Evolutionary conservation across 2,329 filamentous ascomycete species (phyloP).

Genomic region (Cadophora malorum): DNA sequence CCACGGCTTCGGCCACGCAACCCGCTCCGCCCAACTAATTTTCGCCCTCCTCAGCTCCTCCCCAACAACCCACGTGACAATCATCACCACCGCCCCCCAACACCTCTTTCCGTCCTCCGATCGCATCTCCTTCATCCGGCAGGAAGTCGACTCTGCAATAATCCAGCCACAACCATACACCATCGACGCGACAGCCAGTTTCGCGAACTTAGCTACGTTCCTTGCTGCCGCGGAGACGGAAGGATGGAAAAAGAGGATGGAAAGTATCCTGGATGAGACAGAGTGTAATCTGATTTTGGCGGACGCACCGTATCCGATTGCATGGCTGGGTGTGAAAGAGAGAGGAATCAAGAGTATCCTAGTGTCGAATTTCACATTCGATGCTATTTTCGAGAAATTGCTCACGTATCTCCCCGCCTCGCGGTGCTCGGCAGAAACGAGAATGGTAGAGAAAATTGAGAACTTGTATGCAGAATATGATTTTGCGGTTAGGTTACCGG

Average conservation of each 20-base stretch:
- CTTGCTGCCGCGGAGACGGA: not conserved
- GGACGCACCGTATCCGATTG: slow-evolving; percentile 14
- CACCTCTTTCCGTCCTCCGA: slow-evolving; percentile 17
- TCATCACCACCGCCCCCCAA: slow-evolving; percentile 8
- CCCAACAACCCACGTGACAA: slow-evolving; percentile 18
- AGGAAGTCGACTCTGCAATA: slow-evolving; percentile 17
- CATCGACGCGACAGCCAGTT: slow-evolving; percentile 13
- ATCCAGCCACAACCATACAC: slow-evolving; percentile 18
- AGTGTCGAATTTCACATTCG: slow-evolving; percentile 20
- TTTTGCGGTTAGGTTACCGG: slow-evolving; percentile 12
- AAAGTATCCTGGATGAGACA: not conserved
- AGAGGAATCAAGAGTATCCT: not conserved
- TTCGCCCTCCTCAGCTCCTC: slow-evolving; percentile 5
- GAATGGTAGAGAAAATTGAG: slow-evolving; percentile 2
- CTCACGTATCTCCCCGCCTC: slow-evolving; percentile 13
- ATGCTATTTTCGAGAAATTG: slow-evolving; percentile 14
- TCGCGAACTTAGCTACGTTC: not conserved
- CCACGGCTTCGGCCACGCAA: slow-evolving; percentile 21
- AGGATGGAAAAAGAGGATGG: slow-evolving; percentile 1
- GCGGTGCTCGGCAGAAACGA: not conserved
- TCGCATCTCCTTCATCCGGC: slow-evolving; percentile 9
- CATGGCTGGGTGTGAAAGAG: slow-evolving; percentile 3
- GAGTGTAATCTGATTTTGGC: slow-evolving; percentile 14
- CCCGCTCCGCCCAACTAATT: slow-evolving; percentile 16
- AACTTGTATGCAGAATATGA: slow-evolving; percentile 21